These are phyloP conservation scores for Penicillium occitanis DNA, from an alignment of 2,329 filamentous ascomycete genomes.

Conservation along the genomic window DNA sequence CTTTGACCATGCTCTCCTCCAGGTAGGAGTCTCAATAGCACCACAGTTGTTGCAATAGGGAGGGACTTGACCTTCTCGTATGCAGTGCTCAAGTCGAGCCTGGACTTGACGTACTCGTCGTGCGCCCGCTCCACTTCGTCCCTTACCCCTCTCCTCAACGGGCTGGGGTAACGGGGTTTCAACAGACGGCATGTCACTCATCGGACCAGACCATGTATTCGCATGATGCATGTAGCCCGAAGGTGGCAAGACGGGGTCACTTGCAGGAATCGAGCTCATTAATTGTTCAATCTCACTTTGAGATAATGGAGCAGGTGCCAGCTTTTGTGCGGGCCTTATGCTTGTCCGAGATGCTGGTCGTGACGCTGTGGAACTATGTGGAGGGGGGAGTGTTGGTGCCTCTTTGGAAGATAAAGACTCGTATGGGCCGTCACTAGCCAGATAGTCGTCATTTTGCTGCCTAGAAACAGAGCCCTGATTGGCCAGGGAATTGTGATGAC, in stretches of 20 bases:
- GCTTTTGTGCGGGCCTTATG: constrained; percentile 36
- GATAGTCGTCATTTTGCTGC: constrained; percentile 26
- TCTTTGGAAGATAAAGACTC: constrained; percentile 28
- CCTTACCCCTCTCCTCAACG: constrained; percentile 36
- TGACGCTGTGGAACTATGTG: constrained; percentile 32
- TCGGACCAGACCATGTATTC: constrained; percentile 46
- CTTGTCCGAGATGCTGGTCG: constrained; percentile 42
- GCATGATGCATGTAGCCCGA: constrained; percentile 39
- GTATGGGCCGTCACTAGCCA: constrained; percentile 24
- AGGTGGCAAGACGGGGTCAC: constrained; percentile 48
- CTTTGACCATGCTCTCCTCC: constrained; percentile 90
- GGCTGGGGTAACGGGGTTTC: constrained; percentile 37
- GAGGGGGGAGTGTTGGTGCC: constrained; percentile 28
- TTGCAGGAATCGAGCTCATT: constrained; percentile 45
- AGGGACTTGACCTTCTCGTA: constrained; percentile 79
- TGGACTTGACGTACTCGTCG: constrained; percentile 67
- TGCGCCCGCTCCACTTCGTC: constrained; percentile 53
- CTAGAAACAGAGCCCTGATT: constrained; percentile 25
- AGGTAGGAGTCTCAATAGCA: constrained; percentile 92
- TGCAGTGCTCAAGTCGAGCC: constrained; percentile 56
- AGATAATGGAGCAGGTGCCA: constrained; percentile 40
- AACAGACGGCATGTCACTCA: constrained; percentile 47
- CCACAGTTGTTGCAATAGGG: constrained; percentile 91
- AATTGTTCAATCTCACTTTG: constrained; percentile 37
- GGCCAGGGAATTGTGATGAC: constrained; percentile 2